Conservation (phyloP, 805 yeast genomes). For the Kodamaea laetipori region DNA sequence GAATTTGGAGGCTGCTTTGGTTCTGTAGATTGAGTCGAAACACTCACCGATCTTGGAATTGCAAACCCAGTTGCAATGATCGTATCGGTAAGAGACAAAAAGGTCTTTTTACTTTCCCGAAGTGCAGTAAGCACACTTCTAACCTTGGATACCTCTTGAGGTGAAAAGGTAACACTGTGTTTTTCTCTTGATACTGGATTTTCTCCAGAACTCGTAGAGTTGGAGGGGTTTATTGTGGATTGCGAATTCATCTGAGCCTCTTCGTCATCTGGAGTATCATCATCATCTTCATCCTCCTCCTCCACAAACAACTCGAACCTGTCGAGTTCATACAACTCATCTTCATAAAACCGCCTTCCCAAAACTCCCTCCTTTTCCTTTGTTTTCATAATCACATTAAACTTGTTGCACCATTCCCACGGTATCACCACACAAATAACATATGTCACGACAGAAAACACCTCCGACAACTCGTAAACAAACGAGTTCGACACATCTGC, state of each 20-base stretch:
- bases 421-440: constrained; percentile 71
- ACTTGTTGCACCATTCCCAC: constrained; percentile 84
- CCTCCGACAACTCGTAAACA: constrained; percentile 72
- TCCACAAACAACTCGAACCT: constrained; percentile 43
- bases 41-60: constrained; percentile 52
- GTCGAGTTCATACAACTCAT: constrained; percentile 51
- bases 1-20: constrained; percentile 13
- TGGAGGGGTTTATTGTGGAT: neutral
- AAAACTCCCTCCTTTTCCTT: constrained; percentile 70
- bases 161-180: constrained; percentile 3
- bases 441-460: constrained; percentile 72
- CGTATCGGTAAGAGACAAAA: constrained; percentile 51
- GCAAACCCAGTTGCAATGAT: constrained; percentile 61
- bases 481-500: constrained; percentile 77
- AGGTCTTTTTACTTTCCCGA: constrained; percentile 34
- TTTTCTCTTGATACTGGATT: constrained; percentile 1
- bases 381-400: constrained; percentile 55
- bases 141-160: constrained; percentile 5
- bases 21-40: constrained; percentile 22
- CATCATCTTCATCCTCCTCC: constrained; percentile 26
- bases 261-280: constrained; percentile 1
- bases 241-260: constrained; percentile 1
- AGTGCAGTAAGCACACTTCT: constrained; percentile 9
- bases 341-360: constrained; percentile 76
- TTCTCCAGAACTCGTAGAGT: too few species aligned